Evolutionary conservation across 228 moss, liverwort and hornwort genomes (phyloP).

Genomic region (Sphagnum fallax): DNA sequence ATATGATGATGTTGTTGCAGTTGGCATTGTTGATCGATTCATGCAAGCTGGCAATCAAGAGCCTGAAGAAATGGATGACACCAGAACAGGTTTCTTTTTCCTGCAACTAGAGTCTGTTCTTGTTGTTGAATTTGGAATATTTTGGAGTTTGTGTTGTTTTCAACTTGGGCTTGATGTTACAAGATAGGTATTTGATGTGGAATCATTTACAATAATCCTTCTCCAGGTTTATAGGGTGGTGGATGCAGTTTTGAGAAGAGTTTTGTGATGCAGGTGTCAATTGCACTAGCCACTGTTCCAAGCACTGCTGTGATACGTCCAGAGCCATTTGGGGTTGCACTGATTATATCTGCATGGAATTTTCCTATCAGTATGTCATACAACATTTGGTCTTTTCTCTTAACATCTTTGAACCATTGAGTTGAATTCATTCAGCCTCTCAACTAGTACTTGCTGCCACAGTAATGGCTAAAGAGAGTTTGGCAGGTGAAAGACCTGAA

Average conservation of each 20-base stretch:
- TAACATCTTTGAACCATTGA: background rate
- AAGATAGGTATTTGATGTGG: background rate
- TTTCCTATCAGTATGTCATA: slow-evolving; percentile 29
- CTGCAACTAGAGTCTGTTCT: background rate
- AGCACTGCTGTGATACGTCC: slow-evolving; percentile 6
- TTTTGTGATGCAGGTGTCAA: slow-evolving; percentile 15
- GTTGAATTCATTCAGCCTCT: background rate
- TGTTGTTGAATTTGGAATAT: background rate
- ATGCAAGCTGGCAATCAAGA: slow-evolving; percentile 2
- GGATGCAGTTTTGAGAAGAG: background rate
- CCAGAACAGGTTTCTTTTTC: slow-evolving; percentile 25
- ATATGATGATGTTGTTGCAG: background rate
- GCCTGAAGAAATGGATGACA: slow-evolving; percentile 36
- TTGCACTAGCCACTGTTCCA: slow-evolving; percentile 8
- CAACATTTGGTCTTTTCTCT: background rate
- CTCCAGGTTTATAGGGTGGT: too few relatives aligned
- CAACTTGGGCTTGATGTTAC: background rate
- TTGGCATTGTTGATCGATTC: background rate
- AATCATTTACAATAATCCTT: too few relatives aligned
- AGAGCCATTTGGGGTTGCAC: slow-evolving; percentile 37
- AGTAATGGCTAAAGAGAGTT: too few relatives aligned
- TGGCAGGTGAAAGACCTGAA: too few relatives aligned
- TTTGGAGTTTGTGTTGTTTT: background rate
- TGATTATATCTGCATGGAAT: slow-evolving; percentile 39
- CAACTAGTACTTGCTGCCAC: background rate